A percentile compares a stretch with the other conserved stretches of the same genome.
These are phyloP conservation scores for Trapa bicornis DNA, from an alignment of 345 rosid genomes.

Conservation along the genomic window DNA sequence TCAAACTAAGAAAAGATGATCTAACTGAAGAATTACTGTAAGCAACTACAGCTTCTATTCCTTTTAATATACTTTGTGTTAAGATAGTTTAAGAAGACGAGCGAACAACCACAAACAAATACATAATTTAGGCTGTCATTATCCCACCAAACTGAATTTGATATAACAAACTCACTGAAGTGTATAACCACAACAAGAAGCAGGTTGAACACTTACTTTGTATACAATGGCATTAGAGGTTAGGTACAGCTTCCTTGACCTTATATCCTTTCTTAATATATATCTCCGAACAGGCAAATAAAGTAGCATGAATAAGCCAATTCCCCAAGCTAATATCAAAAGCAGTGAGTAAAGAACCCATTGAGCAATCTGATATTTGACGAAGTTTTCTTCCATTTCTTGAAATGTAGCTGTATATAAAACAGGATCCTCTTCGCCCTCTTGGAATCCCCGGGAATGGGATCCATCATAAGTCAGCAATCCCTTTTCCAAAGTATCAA, in stretches of 20 bases:
- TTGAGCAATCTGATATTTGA: slow-evolving; percentile 38
- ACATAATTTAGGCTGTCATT: background rate
- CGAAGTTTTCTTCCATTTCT: slow-evolving; percentile 43
- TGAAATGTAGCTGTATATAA: slow-evolving; percentile 41
- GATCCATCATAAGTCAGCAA: slow-evolving; percentile 18
- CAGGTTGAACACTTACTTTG: slow-evolving; percentile 23
- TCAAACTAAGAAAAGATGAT: background rate
- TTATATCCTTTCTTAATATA: slow-evolving; percentile 42
- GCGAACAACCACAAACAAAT: background rate
- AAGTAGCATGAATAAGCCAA: slow-evolving; percentile 53
- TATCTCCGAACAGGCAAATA: slow-evolving; percentile 51
- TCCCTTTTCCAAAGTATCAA: slow-evolving; percentile 45
- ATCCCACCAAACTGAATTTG: background rate
- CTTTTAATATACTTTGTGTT: background rate
- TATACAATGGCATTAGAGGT: slow-evolving; percentile 49
- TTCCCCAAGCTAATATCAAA: slow-evolving; percentile 47
- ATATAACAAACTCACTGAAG: background rate
- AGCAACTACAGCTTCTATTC: background rate
- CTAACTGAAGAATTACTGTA: background rate
- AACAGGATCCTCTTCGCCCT: slow-evolving; percentile 25
- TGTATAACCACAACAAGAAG: too few relatives aligned
- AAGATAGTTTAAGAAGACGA: background rate
- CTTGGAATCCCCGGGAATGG: slow-evolving; percentile 7
- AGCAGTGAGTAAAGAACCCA: slow-evolving; percentile 55
- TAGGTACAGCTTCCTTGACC: slow-evolving; percentile 52